Evolutionary conservation across 2,329 filamentous ascomycete genomes (phyloP).

Genomic region (Ophiocordyceps robertsii): DNA sequence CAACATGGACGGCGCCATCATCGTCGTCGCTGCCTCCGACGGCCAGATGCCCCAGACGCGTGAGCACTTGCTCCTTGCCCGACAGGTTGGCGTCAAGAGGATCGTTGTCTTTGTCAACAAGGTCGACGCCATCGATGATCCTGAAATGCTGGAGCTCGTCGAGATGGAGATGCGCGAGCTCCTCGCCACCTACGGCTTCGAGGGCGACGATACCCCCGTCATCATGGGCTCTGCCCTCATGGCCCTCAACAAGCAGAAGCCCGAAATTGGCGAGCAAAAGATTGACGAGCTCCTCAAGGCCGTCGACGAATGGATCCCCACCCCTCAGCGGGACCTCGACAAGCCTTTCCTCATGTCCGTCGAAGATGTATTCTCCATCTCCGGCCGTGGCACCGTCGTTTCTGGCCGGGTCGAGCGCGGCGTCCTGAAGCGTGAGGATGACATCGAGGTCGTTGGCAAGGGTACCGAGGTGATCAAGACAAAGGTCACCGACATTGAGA

Average conservation of each 20-base stretch:
- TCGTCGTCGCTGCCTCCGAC: slow-evolving; percentile 95
- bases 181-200: slow-evolving; percentile 83
- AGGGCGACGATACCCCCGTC: slow-evolving; percentile 95
- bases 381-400: slow-evolving; percentile 89
- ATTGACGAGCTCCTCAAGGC: slow-evolving; percentile 85
- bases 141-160: slow-evolving; percentile 98
- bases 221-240: slow-evolving; percentile 94
- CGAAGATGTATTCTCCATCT: slow-evolving; percentile 83
- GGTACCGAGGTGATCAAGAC: slow-evolving; percentile 76
- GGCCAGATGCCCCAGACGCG: slow-evolving; percentile 99
- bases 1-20: slow-evolving; percentile 98
- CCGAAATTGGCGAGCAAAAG: slow-evolving; percentile 75
- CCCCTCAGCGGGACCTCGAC: slow-evolving; percentile 82
- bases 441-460: slow-evolving; percentile 92
- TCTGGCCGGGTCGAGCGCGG: slow-evolving; percentile 97
- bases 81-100: slow-evolving; percentile 95
- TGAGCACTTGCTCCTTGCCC: slow-evolving; percentile 93
- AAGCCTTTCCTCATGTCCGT: slow-evolving; percentile 99
- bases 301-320: slow-evolving; percentile 94
- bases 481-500: slow-evolving; percentile 99
- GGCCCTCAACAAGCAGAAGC: slow-evolving; percentile 74
- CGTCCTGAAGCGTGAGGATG: slow-evolving; percentile 80
- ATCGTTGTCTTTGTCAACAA: slow-evolving; percentile 99
- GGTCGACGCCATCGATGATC: slow-evolving; percentile 92
- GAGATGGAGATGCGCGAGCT: slow-evolving; percentile 99